Percentiles rank a stretch among this genome's conserved stretches.
phyloP scores from a whole-genome alignment of 805 yeast species.

The Wickerhamomyces pijperi region DNA sequence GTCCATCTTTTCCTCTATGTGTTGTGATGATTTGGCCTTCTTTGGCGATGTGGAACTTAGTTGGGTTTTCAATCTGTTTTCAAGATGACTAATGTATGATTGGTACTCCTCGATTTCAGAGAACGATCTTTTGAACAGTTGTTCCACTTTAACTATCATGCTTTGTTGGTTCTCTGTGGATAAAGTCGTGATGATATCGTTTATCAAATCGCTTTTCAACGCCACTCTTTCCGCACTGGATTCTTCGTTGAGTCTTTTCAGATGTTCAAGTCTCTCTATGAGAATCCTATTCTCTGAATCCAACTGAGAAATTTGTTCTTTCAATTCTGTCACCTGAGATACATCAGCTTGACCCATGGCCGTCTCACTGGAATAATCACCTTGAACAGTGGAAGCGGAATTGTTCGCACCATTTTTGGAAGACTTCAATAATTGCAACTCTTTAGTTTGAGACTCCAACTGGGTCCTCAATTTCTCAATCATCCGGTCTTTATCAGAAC shows the following conservation, averaged over 20 bases:
- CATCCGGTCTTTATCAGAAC: constrained; percentile 34
- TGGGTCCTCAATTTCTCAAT: constrained; percentile 48
- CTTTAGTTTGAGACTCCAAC: constrained; percentile 48
- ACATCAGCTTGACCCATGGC: too few species aligned
- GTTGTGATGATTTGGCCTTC: constrained; percentile 1
- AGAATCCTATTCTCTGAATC: constrained; percentile 55
- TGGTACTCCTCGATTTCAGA: constrained; percentile 48
- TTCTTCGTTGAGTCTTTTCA: constrained; percentile 51
- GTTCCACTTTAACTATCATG: constrained; percentile 32
- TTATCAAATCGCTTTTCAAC: constrained; percentile 47
- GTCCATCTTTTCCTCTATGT: too few species aligned
- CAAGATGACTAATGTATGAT: constrained; percentile 49
- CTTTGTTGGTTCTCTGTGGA: constrained; percentile 23
- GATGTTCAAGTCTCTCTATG: constrained; percentile 59
- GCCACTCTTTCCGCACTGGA: constrained; percentile 43
- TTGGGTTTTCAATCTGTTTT: constrained; percentile 31
- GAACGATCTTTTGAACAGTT: constrained; percentile 34
- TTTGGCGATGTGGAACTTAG: constrained; percentile 1
- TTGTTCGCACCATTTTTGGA: background rate
- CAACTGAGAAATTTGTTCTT: constrained; percentile 30
- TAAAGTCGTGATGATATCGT: constrained; percentile 36
- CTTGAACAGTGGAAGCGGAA: constrained; percentile 1
- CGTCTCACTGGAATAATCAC: too few species aligned
- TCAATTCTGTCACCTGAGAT: constrained; percentile 1
- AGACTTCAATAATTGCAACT: constrained; percentile 30